Conservation (phyloP, 371 early-diverging fungal genomes). For the Zopfochytrium polystomum region DNA sequence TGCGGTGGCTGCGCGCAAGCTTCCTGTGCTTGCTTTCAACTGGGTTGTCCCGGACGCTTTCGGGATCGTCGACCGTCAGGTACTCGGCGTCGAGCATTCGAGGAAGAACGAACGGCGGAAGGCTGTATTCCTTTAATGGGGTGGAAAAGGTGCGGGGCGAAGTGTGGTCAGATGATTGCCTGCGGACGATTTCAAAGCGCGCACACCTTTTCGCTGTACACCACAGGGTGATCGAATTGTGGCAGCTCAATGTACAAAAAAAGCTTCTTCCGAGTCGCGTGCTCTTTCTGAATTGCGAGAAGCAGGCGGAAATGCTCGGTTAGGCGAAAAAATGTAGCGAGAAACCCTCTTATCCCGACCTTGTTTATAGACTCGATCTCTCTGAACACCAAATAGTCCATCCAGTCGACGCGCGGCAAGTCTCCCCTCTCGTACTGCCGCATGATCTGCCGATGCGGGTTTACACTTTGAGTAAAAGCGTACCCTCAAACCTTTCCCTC, state of each 20-base stretch:
- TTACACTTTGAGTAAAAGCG: conserved; percentile 6
- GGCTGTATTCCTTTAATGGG: conserved; percentile 37
- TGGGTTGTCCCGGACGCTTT: conserved; percentile 61
- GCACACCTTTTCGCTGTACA: conserved; percentile 73
- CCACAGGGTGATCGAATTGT: conserved; percentile 89
- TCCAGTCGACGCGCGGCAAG: conserved; percentile 80
- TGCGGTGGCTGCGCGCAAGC: conserved; percentile 84
- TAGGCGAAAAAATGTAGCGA: neutral
- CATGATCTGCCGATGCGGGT: conserved; percentile 52
- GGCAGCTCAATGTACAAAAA: conserved; percentile 84
- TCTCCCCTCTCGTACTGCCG: conserved; percentile 85
- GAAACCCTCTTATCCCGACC: conserved; percentile 37
- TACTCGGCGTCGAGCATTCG: conserved; percentile 28
- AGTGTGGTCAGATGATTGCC: neutral
- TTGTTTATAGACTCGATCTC: conserved; percentile 75
- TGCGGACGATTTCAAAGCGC: conserved; percentile 9
- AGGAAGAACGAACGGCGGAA: conserved; percentile 25
- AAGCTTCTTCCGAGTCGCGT: conserved; percentile 53
- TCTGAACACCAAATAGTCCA: conserved; percentile 82
- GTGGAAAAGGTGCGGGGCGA: neutral
- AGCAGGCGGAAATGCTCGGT: conserved; percentile 1
- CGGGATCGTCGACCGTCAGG: conserved; percentile 40
- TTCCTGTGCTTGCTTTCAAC: conserved; percentile 96
- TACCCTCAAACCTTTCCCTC: conserved; percentile 79
- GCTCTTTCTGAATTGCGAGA: conserved; percentile 18